Evolutionary conservation across 805 yeast genomes (phyloP).

Genomic region (Gaillardinia entomophila): DNA sequence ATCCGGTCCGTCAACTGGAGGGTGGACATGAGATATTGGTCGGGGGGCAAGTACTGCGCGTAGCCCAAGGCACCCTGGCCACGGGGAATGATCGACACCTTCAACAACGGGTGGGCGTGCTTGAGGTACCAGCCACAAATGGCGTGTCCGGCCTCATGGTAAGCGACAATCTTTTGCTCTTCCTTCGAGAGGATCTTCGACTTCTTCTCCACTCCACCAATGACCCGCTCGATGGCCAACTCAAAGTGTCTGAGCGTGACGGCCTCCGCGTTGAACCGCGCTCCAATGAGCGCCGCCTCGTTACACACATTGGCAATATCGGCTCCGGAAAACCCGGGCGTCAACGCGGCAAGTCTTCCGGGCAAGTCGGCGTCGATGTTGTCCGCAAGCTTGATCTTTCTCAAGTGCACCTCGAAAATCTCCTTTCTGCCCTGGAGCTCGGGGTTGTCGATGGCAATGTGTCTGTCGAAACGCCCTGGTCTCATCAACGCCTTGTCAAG

Average conservation of each 20-base stretch:
- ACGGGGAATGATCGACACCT: constrained; percentile 94
- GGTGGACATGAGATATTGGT: constrained; percentile 70
- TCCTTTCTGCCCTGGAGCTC: constrained; percentile 93
- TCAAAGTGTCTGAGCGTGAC: constrained; percentile 83
- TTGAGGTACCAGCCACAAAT: constrained; percentile 95
- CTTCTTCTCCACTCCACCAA: constrained; percentile 93
- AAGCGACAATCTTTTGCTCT: constrained; percentile 88
- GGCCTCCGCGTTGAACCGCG: constrained; percentile 66
- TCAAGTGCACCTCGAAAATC: constrained; percentile 81
- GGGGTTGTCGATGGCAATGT: constrained; percentile 85
- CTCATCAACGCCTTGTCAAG: constrained; percentile 89
- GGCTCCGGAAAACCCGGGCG: constrained; percentile 98
- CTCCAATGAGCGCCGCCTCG: constrained; percentile 96
- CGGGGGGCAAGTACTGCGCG: constrained; percentile 96
- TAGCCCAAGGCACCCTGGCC: constrained; percentile 97
- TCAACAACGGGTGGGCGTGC: constrained; percentile 87
- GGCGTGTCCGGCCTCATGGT: constrained; percentile 99
- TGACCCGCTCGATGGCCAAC: constrained; percentile 93
- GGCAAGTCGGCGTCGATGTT: constrained; percentile 49
- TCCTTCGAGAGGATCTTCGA: constrained; percentile 75
- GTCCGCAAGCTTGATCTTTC: constrained; percentile 55
- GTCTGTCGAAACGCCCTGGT: constrained; percentile 97
- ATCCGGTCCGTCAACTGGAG: constrained; percentile 81
- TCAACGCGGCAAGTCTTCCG: constrained; percentile 88
- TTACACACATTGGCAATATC: constrained; percentile 96